These are phyloP conservation scores for Lepiota brunneoincarnata DNA, from an alignment of 768 basidiomycete genomes.

Conservation along the genomic window DNA sequence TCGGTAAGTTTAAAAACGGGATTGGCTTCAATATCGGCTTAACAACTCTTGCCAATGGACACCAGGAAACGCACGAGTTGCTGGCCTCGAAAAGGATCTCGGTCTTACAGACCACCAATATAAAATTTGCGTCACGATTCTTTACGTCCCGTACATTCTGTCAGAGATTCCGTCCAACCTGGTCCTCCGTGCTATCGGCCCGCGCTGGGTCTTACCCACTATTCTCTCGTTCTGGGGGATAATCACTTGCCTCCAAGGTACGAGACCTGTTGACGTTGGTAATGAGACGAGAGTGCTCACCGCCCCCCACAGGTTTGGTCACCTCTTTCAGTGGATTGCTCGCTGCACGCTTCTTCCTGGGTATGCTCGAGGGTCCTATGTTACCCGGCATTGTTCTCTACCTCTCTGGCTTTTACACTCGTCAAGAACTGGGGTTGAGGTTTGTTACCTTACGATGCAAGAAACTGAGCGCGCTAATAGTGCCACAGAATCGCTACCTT, in stretches of 20 bases:
- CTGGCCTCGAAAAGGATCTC: conserved; percentile 44
- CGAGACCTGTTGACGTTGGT: not conserved
- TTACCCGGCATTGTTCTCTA: conserved; percentile 35
- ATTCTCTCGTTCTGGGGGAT: conserved; percentile 51
- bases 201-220: conserved; percentile 44
- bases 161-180: conserved; percentile 50
- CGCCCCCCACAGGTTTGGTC: conserved; percentile 33
- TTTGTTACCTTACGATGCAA: conserved; percentile 1
- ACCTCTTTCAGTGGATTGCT: conserved; percentile 42
- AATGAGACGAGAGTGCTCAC: not conserved
- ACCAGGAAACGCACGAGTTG: conserved; percentile 43
- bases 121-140: conserved; percentile 30
- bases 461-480: not conserved
- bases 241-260: conserved; percentile 45
- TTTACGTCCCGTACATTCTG: conserved; percentile 37
- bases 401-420: conserved; percentile 33
- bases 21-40: not conserved
- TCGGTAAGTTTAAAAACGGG: conserved; percentile 22
- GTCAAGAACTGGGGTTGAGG: conserved; percentile 24
- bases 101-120: conserved; percentile 36
- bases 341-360: conserved; percentile 48
- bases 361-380: conserved; percentile 47
- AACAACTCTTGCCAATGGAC: not conserved
- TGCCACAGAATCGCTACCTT: conserved; percentile 34
- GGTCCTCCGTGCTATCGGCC: conserved; percentile 40